phyloP scores from a whole-genome alignment of 768 basidiomycete genomes.

The Thelephora aurantiotincta region DNA sequence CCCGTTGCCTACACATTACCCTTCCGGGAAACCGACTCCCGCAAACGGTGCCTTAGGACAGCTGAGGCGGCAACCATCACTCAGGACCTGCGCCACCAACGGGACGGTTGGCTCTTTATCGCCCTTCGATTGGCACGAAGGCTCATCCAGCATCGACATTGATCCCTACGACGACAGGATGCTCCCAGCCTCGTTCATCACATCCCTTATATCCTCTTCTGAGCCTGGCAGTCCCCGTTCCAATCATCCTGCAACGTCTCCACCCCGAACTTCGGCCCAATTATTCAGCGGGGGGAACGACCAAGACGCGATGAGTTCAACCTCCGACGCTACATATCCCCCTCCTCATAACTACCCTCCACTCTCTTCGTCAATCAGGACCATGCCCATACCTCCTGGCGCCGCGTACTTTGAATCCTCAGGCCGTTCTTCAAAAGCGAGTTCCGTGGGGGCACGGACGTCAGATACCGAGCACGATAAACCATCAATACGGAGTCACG shows the following conservation, averaged over 20 bases:
- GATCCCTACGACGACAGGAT: conserved; percentile 43
- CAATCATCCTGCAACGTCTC: conserved; percentile 10
- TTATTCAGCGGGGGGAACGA: conserved; percentile 6
- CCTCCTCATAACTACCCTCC: not conserved
- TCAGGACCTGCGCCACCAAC: not conserved
- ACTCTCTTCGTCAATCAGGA: not conserved
- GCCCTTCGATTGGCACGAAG: conserved; percentile 41
- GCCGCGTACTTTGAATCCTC: not conserved
- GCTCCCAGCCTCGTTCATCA: conserved; percentile 49
- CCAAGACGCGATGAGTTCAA: not conserved
- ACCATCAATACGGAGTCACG: not conserved
- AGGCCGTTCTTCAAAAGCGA: not conserved
- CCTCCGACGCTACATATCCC: not conserved
- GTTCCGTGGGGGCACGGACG: not conserved
- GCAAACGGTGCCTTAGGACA: not conserved
- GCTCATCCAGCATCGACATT: conserved; percentile 39
- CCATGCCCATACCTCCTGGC: not conserved
- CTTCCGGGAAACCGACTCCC: not conserved
- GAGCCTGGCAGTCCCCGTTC: conserved; percentile 16
- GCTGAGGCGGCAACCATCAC: not conserved
- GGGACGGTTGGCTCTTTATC: conserved; percentile 1
- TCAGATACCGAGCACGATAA: not conserved
- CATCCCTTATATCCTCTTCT: conserved; percentile 27
- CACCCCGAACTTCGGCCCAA: no score
- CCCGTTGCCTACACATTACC: not conserved